Evolutionary conservation across 169 alveolate genomes (phyloP), one percentile per base, ranked within the genome.

Genomic region (Plasmodium cynomolgi): DNA sequence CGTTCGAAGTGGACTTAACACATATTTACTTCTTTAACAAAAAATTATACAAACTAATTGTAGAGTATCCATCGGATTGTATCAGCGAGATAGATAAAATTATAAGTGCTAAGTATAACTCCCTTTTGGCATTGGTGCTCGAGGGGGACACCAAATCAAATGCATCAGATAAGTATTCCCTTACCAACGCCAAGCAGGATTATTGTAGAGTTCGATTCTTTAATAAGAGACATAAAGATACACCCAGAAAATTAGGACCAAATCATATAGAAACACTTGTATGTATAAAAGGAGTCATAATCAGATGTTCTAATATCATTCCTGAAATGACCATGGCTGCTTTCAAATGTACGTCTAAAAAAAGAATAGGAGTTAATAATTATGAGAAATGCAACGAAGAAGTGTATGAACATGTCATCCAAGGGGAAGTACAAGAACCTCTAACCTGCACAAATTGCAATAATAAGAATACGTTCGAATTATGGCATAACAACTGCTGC

Each of bases 311-410:
- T 11, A 99, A 98, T 86, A 96, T 99, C 29, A 96, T 98, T 47
- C 99, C 99, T 7, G 99, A 99, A 96, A 99, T 99, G 99, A 98
- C 99, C 37, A 98, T 98, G 96, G 99, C 99, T 1, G 98, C 98
- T 31, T 99, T 99, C 95, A 97, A 98, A 92, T 99, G 99, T 83
- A 98, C 98, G 1, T 98, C 98, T 8, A 97, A 98, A 79, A 95
- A 94, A 84, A 95, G 96, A 85, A 88, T 90, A 91, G 97, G 96
- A 73, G 91, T 95, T 86, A 96, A 94, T 96, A 95, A 95, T 90
- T 96, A 94, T 73, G 96, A 96, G 82, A 96, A 96, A 81, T 98
- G 99, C 90, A 97, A 96, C n/a, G 97, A 97, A 74, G 98, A 96
- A 83, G 98, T 96, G 50, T 97, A 98, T 75, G 97, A 96, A 4